These are phyloP conservation scores for Mimosa bimucronata DNA, from an alignment of 306 rosid genomes.

Conservation along the genomic window DNA sequence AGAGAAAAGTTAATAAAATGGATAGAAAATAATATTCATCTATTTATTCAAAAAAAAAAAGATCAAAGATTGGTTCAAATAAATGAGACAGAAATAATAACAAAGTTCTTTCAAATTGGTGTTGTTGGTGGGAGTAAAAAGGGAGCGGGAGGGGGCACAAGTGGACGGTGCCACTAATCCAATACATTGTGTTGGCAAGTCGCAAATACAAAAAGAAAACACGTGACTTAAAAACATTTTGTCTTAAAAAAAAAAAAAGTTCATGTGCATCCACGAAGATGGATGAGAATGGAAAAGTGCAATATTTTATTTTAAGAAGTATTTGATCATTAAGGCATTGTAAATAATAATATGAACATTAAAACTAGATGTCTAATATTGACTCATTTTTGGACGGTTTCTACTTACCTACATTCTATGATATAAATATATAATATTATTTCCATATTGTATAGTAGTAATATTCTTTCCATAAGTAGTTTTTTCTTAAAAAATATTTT, in stretches of 20 bases:
- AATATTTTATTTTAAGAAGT: neutral
- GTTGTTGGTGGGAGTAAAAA: neutral
- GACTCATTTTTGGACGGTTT: neutral
- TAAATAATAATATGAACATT: neutral
- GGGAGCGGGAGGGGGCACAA: neutral
- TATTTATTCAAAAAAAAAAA: too few species aligned
- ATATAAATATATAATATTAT: too few species aligned
- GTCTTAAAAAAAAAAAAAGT: neutral
- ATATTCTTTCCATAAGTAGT: too few species aligned
- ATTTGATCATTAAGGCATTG: neutral
- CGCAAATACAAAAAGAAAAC: neutral
- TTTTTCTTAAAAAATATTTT: too few species aligned
- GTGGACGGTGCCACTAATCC: conserved; percentile 5
- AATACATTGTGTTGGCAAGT: neutral
- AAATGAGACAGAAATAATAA: too few species aligned
- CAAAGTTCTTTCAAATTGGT: neutral
- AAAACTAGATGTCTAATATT: neutral
- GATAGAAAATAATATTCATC: too few species aligned
- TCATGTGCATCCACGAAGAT: neutral
- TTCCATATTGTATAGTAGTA: too few species aligned
- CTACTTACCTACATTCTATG: neutral
- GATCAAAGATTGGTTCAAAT: too few species aligned
- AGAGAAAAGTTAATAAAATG: neutral
- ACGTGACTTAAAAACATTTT: neutral
- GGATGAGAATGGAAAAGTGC: neutral